Conservation (phyloP, 2,329 filamentous ascomycete genomes). For the Colletotrichum eleusines region DNA sequence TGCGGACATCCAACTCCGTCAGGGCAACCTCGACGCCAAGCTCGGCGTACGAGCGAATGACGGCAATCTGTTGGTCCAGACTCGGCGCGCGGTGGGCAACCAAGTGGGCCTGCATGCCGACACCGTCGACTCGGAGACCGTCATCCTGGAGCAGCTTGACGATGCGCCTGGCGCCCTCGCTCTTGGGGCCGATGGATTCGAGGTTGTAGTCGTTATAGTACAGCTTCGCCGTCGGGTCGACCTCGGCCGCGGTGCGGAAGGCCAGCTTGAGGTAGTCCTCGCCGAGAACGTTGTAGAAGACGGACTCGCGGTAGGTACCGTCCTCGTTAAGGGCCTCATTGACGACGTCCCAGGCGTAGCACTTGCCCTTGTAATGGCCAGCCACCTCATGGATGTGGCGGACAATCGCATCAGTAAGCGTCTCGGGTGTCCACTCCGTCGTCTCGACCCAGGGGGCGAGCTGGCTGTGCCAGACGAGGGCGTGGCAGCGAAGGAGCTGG, state of each 20-base stretch:
- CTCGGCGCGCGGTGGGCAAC: constrained; percentile 63
- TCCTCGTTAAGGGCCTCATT: constrained; percentile 73
- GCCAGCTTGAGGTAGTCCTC: constrained; percentile 68
- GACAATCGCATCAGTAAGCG: constrained; percentile 63
- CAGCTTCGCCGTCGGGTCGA: constrained; percentile 68
- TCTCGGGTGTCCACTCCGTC: constrained; percentile 66
- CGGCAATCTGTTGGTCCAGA: constrained; percentile 51
- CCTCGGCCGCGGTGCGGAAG: constrained; percentile 66
- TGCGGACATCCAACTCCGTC: constrained; percentile 67
- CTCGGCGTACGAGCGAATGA: constrained; percentile 57
- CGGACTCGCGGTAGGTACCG: constrained; percentile 62
- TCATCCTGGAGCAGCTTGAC: constrained; percentile 59
- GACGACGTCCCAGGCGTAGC: constrained; percentile 74
- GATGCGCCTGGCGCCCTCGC: constrained; percentile 57
- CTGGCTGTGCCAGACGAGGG: constrained; percentile 61
- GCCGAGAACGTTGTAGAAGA: constrained; percentile 69
- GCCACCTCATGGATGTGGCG: constrained; percentile 71
- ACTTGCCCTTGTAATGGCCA: constrained; percentile 68
- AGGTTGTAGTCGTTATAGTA: constrained; percentile 72
- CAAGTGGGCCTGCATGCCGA: constrained; percentile 73
- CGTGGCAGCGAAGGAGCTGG: constrained; percentile 70
- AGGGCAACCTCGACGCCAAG: constrained; percentile 64
- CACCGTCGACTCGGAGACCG: constrained; percentile 70
- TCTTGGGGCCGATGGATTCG: constrained; percentile 64
- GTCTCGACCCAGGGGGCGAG: constrained; percentile 49